phyloP scores from a whole-genome alignment of 2,329 filamentous ascomycete species.

The Aspergillus fructus region DNA sequence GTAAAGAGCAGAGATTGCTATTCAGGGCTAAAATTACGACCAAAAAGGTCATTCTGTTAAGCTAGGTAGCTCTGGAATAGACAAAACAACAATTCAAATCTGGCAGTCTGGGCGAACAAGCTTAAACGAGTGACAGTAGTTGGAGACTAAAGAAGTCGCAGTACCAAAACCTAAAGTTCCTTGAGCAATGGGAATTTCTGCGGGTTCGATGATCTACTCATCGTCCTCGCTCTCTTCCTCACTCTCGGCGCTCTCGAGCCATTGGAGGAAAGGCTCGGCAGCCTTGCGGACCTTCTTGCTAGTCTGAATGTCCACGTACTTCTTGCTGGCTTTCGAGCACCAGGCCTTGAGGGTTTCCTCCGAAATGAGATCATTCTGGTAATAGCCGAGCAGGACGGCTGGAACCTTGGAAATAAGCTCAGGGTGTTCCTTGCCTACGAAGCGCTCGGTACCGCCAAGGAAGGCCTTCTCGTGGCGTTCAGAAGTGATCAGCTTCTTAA shows the following conservation, averaged over 20 bases:
- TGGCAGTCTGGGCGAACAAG: conserved; percentile 1
- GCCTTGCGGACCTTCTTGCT: conserved; percentile 96
- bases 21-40: conserved; percentile 4
- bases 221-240: conserved; percentile 63
- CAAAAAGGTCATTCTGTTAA: conserved; percentile 1
- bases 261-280: conserved; percentile 88
- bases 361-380: conserved; percentile 82
- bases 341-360: conserved; percentile 89
- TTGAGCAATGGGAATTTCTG: not conserved
- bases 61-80: conserved; percentile 4
- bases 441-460: conserved; percentile 90
- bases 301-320: conserved; percentile 85
- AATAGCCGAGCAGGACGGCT: conserved; percentile 84
- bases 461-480: conserved; percentile 96
- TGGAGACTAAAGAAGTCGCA: conserved; percentile 4
- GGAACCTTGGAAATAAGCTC: conserved; percentile 76
- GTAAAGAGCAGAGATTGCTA: conserved; percentile 8
- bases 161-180: conserved; percentile 11
- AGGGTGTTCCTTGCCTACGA: conserved; percentile 77
- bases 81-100: not conserved
- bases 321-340: conserved; percentile 96
- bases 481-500: conserved; percentile 88
- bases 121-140: conserved; percentile 14
- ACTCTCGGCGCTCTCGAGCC: conserved; percentile 83
- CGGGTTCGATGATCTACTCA: conserved; percentile 39